These are phyloP conservation scores for Aspergillus quadrilineatus DNA, from an alignment of 2,329 filamentous ascomycete species.

Conservation along the genomic window DNA sequence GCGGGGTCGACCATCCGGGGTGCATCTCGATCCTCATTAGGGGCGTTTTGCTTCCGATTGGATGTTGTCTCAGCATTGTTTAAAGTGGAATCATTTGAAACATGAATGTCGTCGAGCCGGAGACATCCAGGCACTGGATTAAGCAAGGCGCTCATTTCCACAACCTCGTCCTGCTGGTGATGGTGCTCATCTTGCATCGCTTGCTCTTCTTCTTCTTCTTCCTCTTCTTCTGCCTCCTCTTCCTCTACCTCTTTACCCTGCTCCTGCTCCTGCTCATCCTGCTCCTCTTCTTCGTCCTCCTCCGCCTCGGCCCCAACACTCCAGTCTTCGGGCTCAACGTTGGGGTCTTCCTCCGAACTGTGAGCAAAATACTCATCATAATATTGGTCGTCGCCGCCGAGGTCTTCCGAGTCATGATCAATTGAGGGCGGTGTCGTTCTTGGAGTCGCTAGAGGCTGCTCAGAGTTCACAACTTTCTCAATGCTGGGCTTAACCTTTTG, in stretches of 20 bases:
- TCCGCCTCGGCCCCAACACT: neutral
- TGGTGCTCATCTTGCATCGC: no score
- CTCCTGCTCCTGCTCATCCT: constrained; percentile 3
- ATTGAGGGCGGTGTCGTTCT: constrained; percentile 24
- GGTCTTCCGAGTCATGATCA: neutral
- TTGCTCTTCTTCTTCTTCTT: neutral
- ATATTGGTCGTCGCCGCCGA: constrained; percentile 3
- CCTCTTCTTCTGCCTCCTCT: constrained; percentile 12
- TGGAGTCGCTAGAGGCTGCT: constrained; percentile 23
- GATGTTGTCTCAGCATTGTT: neutral
- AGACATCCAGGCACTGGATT: constrained; percentile 5
- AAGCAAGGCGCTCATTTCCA: neutral
- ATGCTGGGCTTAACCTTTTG: constrained; percentile 17
- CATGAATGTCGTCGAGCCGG: constrained; percentile 8
- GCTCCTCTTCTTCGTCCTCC: constrained; percentile 3
- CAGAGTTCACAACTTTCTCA: constrained; percentile 16
- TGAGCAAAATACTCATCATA: constrained; percentile 4
- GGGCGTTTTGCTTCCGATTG: neutral
- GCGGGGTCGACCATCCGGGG: neutral
- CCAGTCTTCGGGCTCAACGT: constrained; percentile 4
- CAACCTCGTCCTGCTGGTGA: no score
- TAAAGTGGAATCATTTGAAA: neutral
- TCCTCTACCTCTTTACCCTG: constrained; percentile 6
- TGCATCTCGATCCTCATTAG: neutral
- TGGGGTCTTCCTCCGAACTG: constrained; percentile 10